Conservation (phyloP, 73 alveolate genomes). For the Paramecium pentaurelia region DNA sequence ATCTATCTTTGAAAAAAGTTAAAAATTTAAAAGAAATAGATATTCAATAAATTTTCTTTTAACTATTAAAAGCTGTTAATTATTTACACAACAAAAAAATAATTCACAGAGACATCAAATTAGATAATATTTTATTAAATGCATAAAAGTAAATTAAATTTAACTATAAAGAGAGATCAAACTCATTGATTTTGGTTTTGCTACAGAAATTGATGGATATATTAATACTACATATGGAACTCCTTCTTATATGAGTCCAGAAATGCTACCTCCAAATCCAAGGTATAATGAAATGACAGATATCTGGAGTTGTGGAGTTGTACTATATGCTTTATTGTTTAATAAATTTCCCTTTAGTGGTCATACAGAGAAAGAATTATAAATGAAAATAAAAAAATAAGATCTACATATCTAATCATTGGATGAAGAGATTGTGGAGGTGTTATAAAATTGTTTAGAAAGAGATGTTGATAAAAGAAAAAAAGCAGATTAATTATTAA, state of each 20-base stretch:
- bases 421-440: background rate
- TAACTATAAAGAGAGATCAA: slow-evolving; percentile 22
- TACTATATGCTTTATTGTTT: background rate
- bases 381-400: slow-evolving; percentile 12
- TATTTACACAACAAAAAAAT: slow-evolving; percentile 15
- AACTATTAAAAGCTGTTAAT: background rate
- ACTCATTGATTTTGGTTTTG: slow-evolving; percentile 43
- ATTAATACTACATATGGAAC: slow-evolving; percentile 7
- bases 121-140: background rate
- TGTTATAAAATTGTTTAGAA: background rate
- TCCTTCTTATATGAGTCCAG: slow-evolving; percentile 49
- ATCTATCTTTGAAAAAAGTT: background rate
- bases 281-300: slow-evolving; percentile 22
- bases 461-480: slow-evolving; percentile 7
- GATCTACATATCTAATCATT: background rate
- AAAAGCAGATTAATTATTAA: background rate
- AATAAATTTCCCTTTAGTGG: slow-evolving; percentile 35
- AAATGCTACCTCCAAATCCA: background rate
- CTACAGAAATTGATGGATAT: slow-evolving; percentile 21
- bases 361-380: slow-evolving; percentile 23
- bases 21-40: background rate
- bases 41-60: background rate
- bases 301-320: slow-evolving; percentile 52
- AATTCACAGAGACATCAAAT: slow-evolving; percentile 1
- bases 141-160: background rate